Evolutionary conservation across 106 monocot genomes (phyloP).

Genomic region (Hemerocallis citrina): DNA sequence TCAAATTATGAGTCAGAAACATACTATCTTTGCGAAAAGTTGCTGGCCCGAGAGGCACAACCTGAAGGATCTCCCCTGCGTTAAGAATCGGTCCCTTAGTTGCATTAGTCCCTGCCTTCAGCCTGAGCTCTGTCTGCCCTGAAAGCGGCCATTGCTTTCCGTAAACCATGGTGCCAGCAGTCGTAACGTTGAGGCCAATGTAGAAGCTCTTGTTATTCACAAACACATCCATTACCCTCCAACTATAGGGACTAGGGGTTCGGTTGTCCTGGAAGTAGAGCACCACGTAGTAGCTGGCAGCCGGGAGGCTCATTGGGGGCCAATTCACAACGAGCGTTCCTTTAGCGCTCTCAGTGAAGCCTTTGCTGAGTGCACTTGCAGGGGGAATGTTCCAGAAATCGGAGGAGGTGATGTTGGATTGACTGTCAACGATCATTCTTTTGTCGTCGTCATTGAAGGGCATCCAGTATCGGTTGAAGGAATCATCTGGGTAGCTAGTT

Average conservation of each 20-base stretch:
- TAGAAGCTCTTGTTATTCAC: slow-evolving; percentile 54
- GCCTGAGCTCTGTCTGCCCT: slow-evolving; percentile 41
- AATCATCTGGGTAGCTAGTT: slow-evolving; percentile 82
- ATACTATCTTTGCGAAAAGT: slow-evolving; percentile 55
- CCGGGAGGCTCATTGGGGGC: slow-evolving; percentile 47
- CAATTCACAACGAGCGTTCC: slow-evolving; percentile 44
- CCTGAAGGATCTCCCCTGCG: slow-evolving; percentile 50
- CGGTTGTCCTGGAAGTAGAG: slow-evolving; percentile 93
- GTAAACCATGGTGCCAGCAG: slow-evolving; percentile 55
- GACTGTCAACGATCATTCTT: slow-evolving; percentile 28
- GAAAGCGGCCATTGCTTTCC: slow-evolving; percentile 58
- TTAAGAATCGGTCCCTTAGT: slow-evolving; percentile 74
- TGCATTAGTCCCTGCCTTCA: slow-evolving; percentile 39
- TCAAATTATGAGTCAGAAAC: neutral
- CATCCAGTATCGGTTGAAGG: slow-evolving; percentile 85
- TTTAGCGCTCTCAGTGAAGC: slow-evolving; percentile 50
- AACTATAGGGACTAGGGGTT: slow-evolving; percentile 50
- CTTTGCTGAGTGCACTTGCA: slow-evolving; percentile 29
- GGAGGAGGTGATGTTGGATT: slow-evolving; percentile 27
- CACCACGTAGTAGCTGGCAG: slow-evolving; percentile 62
- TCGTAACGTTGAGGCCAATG: slow-evolving; percentile 54
- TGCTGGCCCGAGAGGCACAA: slow-evolving; percentile 28
- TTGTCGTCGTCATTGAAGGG: slow-evolving; percentile 36
- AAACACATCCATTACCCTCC: slow-evolving; percentile 65
- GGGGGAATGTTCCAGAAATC: slow-evolving; percentile 86